phyloP scores from a whole-genome alignment of 768 basidiomycete species.

The Tricholomella constricta region DNA sequence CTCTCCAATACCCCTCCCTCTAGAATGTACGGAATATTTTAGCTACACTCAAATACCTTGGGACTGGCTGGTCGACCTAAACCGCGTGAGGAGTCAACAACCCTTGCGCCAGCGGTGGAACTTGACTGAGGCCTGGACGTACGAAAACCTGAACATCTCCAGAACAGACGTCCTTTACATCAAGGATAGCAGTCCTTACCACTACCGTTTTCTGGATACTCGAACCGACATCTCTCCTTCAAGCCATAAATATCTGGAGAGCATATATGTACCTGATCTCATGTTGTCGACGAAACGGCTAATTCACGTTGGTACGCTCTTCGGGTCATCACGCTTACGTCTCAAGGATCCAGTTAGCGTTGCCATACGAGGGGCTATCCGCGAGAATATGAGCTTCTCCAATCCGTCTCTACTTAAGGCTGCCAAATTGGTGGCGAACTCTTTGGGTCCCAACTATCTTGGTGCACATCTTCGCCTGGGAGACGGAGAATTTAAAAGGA shows the following conservation, averaged over 20 bases:
- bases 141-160: conserved; percentile 38
- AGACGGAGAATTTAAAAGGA: conserved; percentile 60
- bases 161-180: conserved; percentile 46
- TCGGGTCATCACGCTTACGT: conserved; percentile 71
- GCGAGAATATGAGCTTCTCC: conserved; percentile 57
- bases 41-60: conserved; percentile 68
- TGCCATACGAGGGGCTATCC: conserved; percentile 46
- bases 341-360: conserved; percentile 43
- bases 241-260: conserved; percentile 42
- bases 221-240: conserved; percentile 21
- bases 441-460: conserved; percentile 52
- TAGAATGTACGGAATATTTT: conserved; percentile 63
- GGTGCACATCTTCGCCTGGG: conserved; percentile 70
- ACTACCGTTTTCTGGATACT: conserved; percentile 64
- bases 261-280: conserved; percentile 46
- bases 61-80: conserved; percentile 67
- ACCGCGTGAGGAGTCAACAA: conserved; percentile 37
- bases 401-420: conserved; percentile 48
- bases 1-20: conserved; percentile 35
- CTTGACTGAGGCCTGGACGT: conserved; percentile 50
- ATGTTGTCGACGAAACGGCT: conserved; percentile 46
- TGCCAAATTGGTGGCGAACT: conserved; percentile 44
- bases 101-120: conserved; percentile 52
- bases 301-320: conserved; percentile 72
- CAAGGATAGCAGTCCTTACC: conserved; percentile 59